Percentiles rank a stretch among this genome's conserved stretches.
Conservation (phyloP, 129 eudicot genomes). For the Deinandra increscens region DNA sequence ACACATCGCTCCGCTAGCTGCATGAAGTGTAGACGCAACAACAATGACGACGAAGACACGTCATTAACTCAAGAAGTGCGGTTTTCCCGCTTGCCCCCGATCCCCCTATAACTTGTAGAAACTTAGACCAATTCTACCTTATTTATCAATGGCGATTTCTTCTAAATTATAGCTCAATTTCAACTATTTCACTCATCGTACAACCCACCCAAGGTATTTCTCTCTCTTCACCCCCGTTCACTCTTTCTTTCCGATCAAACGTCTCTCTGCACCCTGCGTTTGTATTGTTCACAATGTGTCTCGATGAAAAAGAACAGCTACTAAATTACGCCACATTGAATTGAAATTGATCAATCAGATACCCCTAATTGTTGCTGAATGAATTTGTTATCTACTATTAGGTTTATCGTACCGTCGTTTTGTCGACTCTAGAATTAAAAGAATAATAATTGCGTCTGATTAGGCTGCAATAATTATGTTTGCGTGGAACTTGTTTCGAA, state of each 20-base stretch:
- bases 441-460: too few species aligned
- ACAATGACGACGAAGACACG: neutral
- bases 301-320: neutral
- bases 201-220: conserved; percentile 17
- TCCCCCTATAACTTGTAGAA: too few species aligned
- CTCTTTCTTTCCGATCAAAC: neutral
- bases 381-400: neutral
- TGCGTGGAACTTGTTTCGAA: too few species aligned
- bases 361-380: conserved; percentile 7
- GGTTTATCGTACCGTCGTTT: neutral
- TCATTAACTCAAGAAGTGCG: conserved; percentile 25
- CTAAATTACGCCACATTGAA: neutral
- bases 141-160: conserved; percentile 26
- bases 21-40: neutral
- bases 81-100: conserved; percentile 32
- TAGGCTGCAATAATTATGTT: too few species aligned
- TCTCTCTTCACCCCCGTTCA: neutral
- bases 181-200: conserved; percentile 19
- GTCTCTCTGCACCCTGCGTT: neutral
- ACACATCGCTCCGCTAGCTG: neutral
- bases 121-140: neutral
- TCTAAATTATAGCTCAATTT: conserved; percentile 25
- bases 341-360: conserved; percentile 5
- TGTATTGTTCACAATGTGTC: neutral
- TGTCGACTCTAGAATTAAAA: too few species aligned